Conservation (phyloP, 2,329 filamentous ascomycete genomes). For the Colletotrichum tabaci region DNA sequence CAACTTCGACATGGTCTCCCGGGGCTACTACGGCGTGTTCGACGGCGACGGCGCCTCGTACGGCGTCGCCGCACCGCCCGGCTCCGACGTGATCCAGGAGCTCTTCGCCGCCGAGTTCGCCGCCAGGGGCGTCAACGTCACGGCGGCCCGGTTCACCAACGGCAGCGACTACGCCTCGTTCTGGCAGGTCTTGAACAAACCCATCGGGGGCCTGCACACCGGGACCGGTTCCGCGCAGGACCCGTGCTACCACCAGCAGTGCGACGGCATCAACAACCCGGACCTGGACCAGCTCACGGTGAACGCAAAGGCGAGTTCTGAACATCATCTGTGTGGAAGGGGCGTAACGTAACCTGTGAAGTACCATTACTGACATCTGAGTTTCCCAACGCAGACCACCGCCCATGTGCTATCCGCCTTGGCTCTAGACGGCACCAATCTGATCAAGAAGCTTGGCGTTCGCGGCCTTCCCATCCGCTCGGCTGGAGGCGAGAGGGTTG, state of each 20-base stretch:
- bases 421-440: conserved; percentile 43
- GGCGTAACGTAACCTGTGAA: not conserved
- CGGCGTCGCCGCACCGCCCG: conserved; percentile 53
- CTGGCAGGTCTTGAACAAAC: conserved; percentile 65
- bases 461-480: not conserved
- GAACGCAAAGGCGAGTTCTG: conserved; percentile 47
- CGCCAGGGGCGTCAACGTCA: conserved; percentile 51
- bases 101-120: conserved; percentile 53
- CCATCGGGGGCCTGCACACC: conserved; percentile 71
- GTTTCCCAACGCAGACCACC: not conserved
- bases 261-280: conserved; percentile 57
- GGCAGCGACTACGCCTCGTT: conserved; percentile 75
- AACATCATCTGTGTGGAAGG: no score
- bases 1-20: conserved; percentile 60
- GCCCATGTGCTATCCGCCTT: conserved; percentile 35
- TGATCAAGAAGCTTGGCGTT: conserved; percentile 18
- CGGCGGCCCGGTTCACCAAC: conserved; percentile 52
- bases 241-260: conserved; percentile 53
- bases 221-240: conserved; percentile 67
- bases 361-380: not conserved
- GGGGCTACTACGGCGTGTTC: conserved; percentile 54
- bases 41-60: conserved; percentile 54
- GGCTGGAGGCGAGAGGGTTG: not conserved
- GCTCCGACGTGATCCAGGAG: conserved; percentile 52
- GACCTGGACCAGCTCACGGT: conserved; percentile 52